Conservation (phyloP, 176 grass and related monocot genomes). For the Elymus sibiricus region DNA sequence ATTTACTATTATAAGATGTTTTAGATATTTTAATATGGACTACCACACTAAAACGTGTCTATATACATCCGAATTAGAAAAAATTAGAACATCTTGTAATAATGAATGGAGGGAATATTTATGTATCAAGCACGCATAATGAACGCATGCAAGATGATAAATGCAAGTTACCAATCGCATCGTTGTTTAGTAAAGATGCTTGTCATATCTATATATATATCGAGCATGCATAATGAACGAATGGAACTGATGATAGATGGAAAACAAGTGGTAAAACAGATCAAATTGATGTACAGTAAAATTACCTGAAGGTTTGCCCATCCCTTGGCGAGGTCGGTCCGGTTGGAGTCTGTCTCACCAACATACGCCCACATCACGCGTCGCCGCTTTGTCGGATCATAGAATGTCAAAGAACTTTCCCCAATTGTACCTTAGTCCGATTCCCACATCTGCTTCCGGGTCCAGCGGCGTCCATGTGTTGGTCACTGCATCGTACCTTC, state of each 20-base stretch:
- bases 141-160: no score
- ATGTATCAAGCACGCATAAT: no score
- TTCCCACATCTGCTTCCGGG: slow-evolving; percentile 49
- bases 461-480: slow-evolving; percentile 63
- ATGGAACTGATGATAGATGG: no score
- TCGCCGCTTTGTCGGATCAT: slow-evolving; percentile 46
- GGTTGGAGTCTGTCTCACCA: slow-evolving; percentile 75
- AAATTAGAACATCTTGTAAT: no score
- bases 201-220: background rate
- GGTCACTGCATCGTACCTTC: slow-evolving; percentile 36
- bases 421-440: slow-evolving; percentile 67
- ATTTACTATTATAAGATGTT: no score
- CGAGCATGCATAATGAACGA: no score
- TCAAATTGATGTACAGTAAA: background rate
- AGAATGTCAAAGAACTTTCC: slow-evolving; percentile 87
- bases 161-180: no score
- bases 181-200: no score
- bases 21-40: no score
- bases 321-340: slow-evolving; percentile 55
- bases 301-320: slow-evolving; percentile 66
- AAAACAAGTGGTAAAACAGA: background rate
- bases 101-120: no score
- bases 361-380: slow-evolving; percentile 74
- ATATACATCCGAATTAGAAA: no score
- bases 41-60: no score